These are phyloP conservation scores for Agrostemma githago DNA, from an alignment of 148 eudicot species.

Conservation along the genomic window DNA sequence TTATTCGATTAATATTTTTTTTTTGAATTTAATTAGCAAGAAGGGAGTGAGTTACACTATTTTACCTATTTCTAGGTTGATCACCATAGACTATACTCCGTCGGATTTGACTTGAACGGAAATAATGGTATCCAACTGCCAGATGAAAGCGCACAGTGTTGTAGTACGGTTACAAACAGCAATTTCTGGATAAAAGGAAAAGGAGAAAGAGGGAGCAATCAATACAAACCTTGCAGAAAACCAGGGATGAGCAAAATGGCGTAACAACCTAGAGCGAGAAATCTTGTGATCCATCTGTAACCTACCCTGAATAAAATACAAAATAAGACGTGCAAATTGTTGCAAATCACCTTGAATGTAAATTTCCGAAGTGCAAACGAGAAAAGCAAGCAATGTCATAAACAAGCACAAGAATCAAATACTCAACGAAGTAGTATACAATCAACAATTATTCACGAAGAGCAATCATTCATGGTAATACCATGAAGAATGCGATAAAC, in stretches of 20 bases:
- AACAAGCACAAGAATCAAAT: background rate
- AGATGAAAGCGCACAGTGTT: background rate
- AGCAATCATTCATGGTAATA: no score
- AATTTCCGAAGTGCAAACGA: background rate
- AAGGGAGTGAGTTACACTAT: background rate
- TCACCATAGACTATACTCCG: constrained; percentile 85
- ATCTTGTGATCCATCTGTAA: constrained; percentile 72
- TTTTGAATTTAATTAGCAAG: background rate
- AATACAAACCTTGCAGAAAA: constrained; percentile 68
- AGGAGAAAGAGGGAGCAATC: background rate
- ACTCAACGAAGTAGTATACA: no score
- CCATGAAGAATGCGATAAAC: no score
- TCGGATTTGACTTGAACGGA: constrained; percentile 61
- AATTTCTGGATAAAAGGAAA: background rate
- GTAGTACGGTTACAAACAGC: background rate
- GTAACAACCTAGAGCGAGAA: constrained; percentile 72
- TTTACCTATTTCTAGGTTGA: constrained; percentile 88
- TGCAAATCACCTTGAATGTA: background rate
- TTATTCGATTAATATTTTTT: background rate
- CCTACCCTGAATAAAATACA: constrained; percentile 75
- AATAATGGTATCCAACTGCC: constrained; percentile 76
- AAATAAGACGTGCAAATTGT: constrained; percentile 26
- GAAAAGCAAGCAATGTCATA: background rate
- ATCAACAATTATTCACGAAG: no score
- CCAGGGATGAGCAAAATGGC: constrained; percentile 93